phyloP scores from a whole-genome alignment of 306 rosid genomes.

The Lathyrus oleraceus region DNA sequence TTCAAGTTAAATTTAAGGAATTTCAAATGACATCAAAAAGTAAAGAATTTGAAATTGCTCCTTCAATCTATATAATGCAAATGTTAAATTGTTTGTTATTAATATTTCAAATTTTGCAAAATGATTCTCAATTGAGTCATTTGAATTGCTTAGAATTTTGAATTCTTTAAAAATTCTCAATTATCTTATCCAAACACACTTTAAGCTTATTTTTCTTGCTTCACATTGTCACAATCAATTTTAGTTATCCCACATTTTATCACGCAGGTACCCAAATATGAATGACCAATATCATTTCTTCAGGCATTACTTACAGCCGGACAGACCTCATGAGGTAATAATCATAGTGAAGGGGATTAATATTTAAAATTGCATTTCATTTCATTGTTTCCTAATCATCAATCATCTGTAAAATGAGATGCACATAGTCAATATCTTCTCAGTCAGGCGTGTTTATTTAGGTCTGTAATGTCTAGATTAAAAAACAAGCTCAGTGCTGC shows the following conservation, averaged over 20 bases:
- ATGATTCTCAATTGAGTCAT: too few species aligned
- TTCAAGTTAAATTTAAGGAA: too few species aligned
- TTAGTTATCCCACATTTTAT: constrained; percentile 32
- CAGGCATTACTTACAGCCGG: constrained; percentile 81
- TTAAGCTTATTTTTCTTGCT: constrained; percentile 6
- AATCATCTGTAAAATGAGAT: constrained; percentile 19
- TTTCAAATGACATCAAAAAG: too few species aligned
- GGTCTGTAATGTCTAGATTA: background rate
- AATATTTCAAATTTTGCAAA: too few species aligned
- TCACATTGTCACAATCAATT: constrained; percentile 6
- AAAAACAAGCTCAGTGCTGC: background rate
- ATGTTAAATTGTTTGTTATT: too few species aligned
- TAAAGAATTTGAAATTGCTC: too few species aligned
- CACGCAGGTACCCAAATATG: constrained; percentile 73
- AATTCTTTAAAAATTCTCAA: too few species aligned
- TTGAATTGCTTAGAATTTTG: too few species aligned
- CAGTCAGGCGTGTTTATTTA: background rate
- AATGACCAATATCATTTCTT: constrained; percentile 80
- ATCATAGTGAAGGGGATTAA: constrained; percentile 15
- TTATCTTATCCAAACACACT: too few species aligned
- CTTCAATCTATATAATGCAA: too few species aligned
- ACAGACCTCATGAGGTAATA: constrained; percentile 68
- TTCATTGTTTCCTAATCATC: background rate
- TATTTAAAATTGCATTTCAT: constrained; percentile 23
- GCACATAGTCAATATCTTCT: background rate